These are phyloP conservation scores for Podospora australis DNA, from an alignment of 495 filamentous ascomycete species.

Conservation along the genomic window DNA sequence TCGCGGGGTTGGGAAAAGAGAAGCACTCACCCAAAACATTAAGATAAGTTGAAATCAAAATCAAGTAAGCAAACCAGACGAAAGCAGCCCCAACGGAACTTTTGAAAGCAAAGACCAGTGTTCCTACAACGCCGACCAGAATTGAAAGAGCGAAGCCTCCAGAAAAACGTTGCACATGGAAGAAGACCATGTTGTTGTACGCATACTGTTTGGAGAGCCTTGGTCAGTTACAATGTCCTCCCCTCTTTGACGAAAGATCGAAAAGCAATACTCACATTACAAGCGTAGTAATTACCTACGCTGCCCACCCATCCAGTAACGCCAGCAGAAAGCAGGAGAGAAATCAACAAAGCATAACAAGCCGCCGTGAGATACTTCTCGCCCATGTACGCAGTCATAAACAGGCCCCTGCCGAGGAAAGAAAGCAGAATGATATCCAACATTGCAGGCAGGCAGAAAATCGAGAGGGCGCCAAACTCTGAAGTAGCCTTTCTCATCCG, in stretches of 20 bases:
- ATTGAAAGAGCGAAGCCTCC: constrained; percentile 21
- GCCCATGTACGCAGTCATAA: constrained; percentile 27
- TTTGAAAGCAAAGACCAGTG: constrained; percentile 14
- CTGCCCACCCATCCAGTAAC: constrained; percentile 29
- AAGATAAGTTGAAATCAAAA: constrained; percentile 46
- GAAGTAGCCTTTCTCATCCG: constrained; percentile 4
- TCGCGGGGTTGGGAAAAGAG: background rate
- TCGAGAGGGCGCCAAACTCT: constrained; percentile 21
- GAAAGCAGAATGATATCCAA: constrained; percentile 22
- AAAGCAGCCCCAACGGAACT: constrained; percentile 28
- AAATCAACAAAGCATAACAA: constrained; percentile 17
- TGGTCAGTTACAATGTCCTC: background rate
- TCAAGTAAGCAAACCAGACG: constrained; percentile 44
- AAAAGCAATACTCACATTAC: constrained; percentile 18
- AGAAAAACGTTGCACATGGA: constrained; percentile 24
- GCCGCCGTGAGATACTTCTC: constrained; percentile 15
- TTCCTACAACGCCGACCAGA: constrained; percentile 12
- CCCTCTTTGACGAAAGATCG: background rate
- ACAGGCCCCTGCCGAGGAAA: constrained; percentile 23
- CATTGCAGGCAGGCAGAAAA: constrained; percentile 25
- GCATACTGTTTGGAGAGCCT: constrained; percentile 17
- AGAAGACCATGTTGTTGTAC: constrained; percentile 27
- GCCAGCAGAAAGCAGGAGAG: constrained; percentile 21
- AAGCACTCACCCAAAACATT: constrained; percentile 32
- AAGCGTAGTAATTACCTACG: constrained; percentile 25